Conservation (phyloP, 129 eudicot genomes). For the Ambrosia artemisiifolia region DNA sequence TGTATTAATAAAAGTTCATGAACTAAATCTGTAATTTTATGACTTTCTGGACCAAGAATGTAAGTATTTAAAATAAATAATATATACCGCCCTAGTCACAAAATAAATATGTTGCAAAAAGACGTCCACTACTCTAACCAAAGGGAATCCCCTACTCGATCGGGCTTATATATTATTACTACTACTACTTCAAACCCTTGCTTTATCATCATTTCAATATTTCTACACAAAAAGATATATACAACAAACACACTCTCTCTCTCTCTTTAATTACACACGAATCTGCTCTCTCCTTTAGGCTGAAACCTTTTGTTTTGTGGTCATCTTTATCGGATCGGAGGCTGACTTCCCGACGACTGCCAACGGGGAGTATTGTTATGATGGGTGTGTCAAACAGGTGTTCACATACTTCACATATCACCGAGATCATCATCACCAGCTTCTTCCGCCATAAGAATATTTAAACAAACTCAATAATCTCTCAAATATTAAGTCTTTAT, state of each 20-base stretch:
- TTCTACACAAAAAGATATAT: neutral
- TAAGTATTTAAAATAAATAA: neutral
- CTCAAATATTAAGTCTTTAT: neutral
- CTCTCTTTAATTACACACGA: neutral
- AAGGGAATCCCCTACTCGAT: neutral
- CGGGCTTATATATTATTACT: constrained; percentile 25
- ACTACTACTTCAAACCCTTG: constrained; percentile 21
- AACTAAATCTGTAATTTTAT: neutral
- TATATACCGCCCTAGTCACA: neutral
- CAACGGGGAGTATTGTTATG: constrained; percentile 30
- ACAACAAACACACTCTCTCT: neutral
- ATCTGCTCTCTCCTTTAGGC: constrained; percentile 1
- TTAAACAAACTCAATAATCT: neutral
- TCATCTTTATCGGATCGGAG: constrained; percentile 1
- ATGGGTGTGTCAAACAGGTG: constrained; percentile 63
- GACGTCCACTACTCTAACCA: neutral
- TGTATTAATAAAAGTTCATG: neutral
- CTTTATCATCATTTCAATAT: constrained; percentile 19
- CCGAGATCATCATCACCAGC: constrained; percentile 86
- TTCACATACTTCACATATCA: constrained; percentile 90
- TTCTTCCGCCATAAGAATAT: constrained; percentile 75
- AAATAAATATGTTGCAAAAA: neutral
- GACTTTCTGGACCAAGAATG: neutral
- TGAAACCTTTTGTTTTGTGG: neutral
- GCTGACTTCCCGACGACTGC: neutral